Conservation (phyloP, 176 grass and related monocot species). For the Zoysia japonica region DNA sequence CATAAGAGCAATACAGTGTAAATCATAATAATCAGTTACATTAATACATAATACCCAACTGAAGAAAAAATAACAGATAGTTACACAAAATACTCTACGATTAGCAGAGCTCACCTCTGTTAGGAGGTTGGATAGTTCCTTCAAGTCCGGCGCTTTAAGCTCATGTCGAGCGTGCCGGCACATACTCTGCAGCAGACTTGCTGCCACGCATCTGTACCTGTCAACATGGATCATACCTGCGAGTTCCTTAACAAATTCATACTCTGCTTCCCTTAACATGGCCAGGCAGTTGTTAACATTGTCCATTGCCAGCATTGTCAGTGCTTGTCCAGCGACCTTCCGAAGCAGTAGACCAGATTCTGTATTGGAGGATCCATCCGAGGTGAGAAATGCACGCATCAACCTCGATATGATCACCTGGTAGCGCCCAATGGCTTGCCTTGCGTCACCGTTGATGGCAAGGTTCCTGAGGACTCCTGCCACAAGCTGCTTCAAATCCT, state of each 20-base stretch:
- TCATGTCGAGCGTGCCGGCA: not conserved
- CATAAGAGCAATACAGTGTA: not conserved
- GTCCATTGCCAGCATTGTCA: conserved; percentile 14
- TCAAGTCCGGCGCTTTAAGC: not conserved
- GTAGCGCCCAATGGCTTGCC: not conserved
- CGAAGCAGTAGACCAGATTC: not conserved
- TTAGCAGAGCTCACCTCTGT: not conserved
- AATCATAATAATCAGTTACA: too few relatives aligned
- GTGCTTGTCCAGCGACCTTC: conserved; percentile 2
- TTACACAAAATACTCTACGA: not conserved
- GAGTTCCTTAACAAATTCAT: conserved; percentile 5
- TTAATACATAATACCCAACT: not conserved
- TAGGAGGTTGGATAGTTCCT: not conserved
- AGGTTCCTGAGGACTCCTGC: conserved; percentile 25
- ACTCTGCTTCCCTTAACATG: conserved; percentile 25
- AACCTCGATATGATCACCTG: not conserved
- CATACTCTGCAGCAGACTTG: conserved; percentile 27
- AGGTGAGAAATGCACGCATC: conserved; percentile 24
- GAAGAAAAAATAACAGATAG: not conserved
- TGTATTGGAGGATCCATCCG: not conserved
- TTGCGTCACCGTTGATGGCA: not conserved
- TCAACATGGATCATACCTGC: not conserved
- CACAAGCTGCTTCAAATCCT: not conserved
- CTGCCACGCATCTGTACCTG: not conserved
- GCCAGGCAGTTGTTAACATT: conserved; percentile 5